These are phyloP conservation scores for Closterium sp. DNA, from an alignment of 139 green algal genomes.

Conservation along the genomic window DNA sequence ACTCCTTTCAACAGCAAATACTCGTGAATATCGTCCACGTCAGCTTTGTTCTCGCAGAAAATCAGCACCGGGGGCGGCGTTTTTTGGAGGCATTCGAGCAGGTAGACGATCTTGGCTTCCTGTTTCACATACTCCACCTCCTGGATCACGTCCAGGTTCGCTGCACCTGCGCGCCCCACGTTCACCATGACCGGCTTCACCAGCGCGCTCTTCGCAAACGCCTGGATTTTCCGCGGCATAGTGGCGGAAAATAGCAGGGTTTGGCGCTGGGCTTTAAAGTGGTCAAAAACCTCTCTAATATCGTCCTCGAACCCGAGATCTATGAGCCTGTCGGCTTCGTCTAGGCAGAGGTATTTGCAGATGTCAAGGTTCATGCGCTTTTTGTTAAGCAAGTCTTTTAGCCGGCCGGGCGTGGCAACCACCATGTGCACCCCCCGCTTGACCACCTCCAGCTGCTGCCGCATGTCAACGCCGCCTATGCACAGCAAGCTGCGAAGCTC, in stretches of 20 bases:
- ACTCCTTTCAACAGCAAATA: constrained; percentile 72
- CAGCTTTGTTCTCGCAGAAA: constrained; percentile 96
- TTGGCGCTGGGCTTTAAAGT: constrained; percentile 87
- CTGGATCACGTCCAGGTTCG: constrained; percentile 96
- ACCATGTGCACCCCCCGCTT: constrained; percentile 83
- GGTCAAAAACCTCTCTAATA: constrained; percentile 70
- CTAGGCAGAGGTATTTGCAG: constrained; percentile 90
- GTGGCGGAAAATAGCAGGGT: constrained; percentile 98
- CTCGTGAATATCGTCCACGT: constrained; percentile 96
- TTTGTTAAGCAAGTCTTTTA: constrained; percentile 95
- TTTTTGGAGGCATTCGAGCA: constrained; percentile 97
- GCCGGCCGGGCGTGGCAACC: constrained; percentile 85
- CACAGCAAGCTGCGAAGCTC: constrained; percentile 82
- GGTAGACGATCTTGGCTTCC: constrained; percentile 92
- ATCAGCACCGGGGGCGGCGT: constrained; percentile 95
- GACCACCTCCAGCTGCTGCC: constrained; percentile 53
- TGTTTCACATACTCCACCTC: constrained; percentile 97
- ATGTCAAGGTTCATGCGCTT: constrained; percentile 86
- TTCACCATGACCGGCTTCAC: constrained; percentile 93
- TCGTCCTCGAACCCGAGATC: constrained; percentile 95
- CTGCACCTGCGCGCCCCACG: constrained; percentile 84
- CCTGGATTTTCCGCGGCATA: constrained; percentile 97
- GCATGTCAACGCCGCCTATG: constrained; percentile 85
- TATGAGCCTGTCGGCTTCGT: constrained; percentile 98
- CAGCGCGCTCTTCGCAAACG: constrained; percentile 92